A percentile compares a stretch with the other conserved stretches of the same genome.
phyloP scores from a whole-genome alignment of 805 yeast genomes.

The Pichia pseudocactophila region DNA sequence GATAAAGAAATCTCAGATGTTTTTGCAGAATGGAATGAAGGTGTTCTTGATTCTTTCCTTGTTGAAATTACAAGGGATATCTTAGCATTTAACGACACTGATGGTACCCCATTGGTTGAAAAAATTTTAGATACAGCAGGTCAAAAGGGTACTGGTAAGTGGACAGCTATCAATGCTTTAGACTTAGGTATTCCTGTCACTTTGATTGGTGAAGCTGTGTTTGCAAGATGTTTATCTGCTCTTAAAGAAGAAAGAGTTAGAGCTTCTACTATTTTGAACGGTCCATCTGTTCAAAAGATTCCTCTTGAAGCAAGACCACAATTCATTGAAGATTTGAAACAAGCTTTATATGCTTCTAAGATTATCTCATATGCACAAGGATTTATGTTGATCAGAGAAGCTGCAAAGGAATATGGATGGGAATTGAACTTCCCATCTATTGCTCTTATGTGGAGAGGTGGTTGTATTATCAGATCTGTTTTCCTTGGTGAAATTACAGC shows the following conservation, averaged over 20 bases:
- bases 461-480: conserved; percentile 98
- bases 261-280: conserved; percentile 72
- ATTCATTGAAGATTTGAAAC: conserved; percentile 90
- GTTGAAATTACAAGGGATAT: conserved; percentile 96
- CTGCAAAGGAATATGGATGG: conserved; percentile 96
- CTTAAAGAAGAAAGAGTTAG: conserved; percentile 82
- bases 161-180: conserved; percentile 98
- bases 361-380: conserved; percentile 98
- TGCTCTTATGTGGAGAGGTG: conserved; percentile 99
- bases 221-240: conserved; percentile 91
- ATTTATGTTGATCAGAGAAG: conserved; percentile 98
- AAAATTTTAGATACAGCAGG: conserved; percentile 96
- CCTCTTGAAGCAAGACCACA: conserved; percentile 65
- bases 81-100: conserved; percentile 78
- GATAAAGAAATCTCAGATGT: conserved; percentile 92
- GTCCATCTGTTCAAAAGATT: conserved; percentile 63
- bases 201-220: conserved; percentile 97
- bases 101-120: conserved; percentile 90
- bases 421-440: conserved; percentile 95
- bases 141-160: conserved; percentile 99
- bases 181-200: conserved; percentile 98
- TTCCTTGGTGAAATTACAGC: conserved; percentile 94
- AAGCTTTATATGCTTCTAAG: conserved; percentile 97
- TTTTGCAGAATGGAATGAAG: conserved; percentile 89
- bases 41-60: conserved; percentile 94